Base-by-base conservation (phyloP, 2,329 filamentous ascomycete species). In the Furcasterigmium sp. region DNA sequence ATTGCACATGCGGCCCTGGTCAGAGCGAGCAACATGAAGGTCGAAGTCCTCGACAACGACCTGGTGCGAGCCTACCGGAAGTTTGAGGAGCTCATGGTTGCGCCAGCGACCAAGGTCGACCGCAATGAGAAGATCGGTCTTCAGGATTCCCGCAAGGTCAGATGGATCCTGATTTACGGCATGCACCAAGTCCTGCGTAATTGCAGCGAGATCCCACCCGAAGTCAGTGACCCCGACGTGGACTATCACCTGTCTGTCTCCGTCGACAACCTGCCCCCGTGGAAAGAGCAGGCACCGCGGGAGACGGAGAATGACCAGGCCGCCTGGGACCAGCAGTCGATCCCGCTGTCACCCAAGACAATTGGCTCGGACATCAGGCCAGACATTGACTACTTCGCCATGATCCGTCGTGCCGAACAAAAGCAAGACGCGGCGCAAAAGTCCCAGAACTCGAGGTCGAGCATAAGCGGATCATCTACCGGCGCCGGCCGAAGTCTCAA, bases 131-230 rank as follows among this genome's bases (percentile, higher is more conserved):
- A 78, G 54, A 57, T 84, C 1, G 74, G 76, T 0, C 64, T 80
- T 10, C 68, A 74, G 8, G 87, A 91, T 49, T 85, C 80, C 2
- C 79, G 87, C 32, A 91, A 89, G 60, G 76, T 90, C 14, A 75
- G 87, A 30, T 93, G 87, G 87, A 77, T 91, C 23, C 58, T 91
- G 28, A 74, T 91, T 7, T 91, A 91, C 54, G 75, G 80, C 15
- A 74, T 80, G 4, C 75, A 88, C 44, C 87, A 93, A 57, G 82
- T 81, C n/a, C 71, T 93, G 2, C 73, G 76, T 9, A 78, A 78
- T 42, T 80, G 81, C 29, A 83, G 79, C 1, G 67, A 75, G 26
- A 68, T 76, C 1, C 82, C 87, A 0, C 57, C 67, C 5, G 79
- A 86, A 52, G 80, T 87, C 21, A 69, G 70, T 14, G 76, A 84